Evolutionary conservation across 78 protist species (phyloP).

Genomic region (Polysphondylium violaceum): DNA sequence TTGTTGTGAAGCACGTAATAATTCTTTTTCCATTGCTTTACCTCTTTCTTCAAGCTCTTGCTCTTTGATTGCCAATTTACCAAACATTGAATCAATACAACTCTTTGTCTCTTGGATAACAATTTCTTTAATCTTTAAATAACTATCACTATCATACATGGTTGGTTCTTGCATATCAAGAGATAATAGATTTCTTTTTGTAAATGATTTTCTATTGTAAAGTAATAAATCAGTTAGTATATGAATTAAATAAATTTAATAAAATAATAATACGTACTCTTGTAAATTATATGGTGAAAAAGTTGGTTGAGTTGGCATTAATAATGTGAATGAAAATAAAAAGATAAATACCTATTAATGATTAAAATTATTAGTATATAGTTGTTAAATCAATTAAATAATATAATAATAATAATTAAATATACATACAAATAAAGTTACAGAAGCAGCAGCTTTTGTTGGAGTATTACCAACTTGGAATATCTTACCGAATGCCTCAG

Average conservation of each 20-base stretch:
- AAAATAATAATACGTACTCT: conserved; percentile 31
- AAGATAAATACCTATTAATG: conserved; percentile 10
- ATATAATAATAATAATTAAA: not conserved
- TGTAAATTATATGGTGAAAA: not conserved
- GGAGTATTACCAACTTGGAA: conserved; percentile 3
- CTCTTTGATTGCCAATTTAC: not conserved
- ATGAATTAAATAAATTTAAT: not conserved
- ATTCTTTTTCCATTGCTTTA: not conserved
- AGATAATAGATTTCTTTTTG: conserved; percentile 17
- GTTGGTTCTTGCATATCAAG: not conserved
- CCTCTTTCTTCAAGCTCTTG: not conserved
- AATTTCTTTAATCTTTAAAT: not conserved
- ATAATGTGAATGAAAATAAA: conserved; percentile 35
- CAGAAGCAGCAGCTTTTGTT: conserved; percentile 31
- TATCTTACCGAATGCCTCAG: conserved; percentile 70
- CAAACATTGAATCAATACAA: conserved; percentile 3
- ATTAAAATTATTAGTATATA: not conserved
- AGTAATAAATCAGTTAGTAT: not conserved
- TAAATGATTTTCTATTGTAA: conserved; percentile 6
- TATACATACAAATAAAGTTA: conserved; percentile 60
- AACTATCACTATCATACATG: not conserved
- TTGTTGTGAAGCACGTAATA: too few relatives aligned
- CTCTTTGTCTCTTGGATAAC: conserved; percentile 11
- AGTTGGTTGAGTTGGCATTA: conserved; percentile 2
- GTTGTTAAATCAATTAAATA: not conserved